Base-by-base conservation (phyloP, 108 stramenopile genomes). In the Epithemia pelagica region DNA sequence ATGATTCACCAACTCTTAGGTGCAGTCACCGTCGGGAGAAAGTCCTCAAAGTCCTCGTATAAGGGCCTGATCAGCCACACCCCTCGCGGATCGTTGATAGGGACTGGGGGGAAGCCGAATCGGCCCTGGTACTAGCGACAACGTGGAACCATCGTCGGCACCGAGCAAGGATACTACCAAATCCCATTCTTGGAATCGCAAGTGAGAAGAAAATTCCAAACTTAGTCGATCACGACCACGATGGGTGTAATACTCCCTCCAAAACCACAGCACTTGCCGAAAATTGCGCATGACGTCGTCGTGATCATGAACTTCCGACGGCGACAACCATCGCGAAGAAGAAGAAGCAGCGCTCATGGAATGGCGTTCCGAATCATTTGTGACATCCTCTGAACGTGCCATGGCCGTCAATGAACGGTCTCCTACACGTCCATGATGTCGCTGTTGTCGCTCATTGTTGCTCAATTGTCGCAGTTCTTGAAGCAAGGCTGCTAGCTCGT, bases 211-310 rank as follows among this genome's bases (percentile, higher is more conserved):
- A 65, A 92, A 95, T 67, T 95, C 94, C 31, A 95, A 70, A 25
- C 83, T 84, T 54, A 92, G 71, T 7, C 94, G 71, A 70, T 95
- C 94, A 5, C 94, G 77, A 5, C 94, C 94, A 21, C 94, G 68
- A 59, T 86, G 90, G 5, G 84, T 72, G 73, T 95, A 95, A 75
- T 91, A 95, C 63, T 90, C 83, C 2, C 69, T 61, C 94, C 94
- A 95, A 66, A 91, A 95, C 85, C 89, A 92, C 30, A 92, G 74
- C 28, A 95, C 75, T 55, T 88, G 83, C 18, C 87, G 83, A 62
- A 92, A 92, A 52, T 85, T 87, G 7, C 74, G 24, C 68, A 88
- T 30, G 21, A 82, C 68, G 52, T 79, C 81, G 24, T 58, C 70
- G 25, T 58, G 67, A 59, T 78, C 77, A 19, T 58, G 65, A 5